phyloP scores from a whole-genome alignment of 1,284 basidiomycete genomes.

The Ceratobasidium theobromae region DNA sequence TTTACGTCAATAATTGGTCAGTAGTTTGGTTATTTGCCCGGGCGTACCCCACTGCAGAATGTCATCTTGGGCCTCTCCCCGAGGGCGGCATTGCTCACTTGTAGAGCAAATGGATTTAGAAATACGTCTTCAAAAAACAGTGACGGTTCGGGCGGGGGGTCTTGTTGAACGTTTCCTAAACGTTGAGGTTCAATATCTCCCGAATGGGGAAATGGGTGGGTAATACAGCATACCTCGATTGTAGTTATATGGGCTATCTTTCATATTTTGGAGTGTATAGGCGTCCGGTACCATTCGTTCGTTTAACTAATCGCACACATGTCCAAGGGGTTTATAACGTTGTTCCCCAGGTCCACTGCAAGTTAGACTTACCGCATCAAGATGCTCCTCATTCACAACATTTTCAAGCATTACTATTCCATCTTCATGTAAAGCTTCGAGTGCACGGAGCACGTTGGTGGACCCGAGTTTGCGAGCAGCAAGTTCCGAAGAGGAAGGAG shows the following conservation, averaged over 20 bases:
- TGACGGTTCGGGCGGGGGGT: conserved; percentile 24
- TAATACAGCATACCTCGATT: background rate
- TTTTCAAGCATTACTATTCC: conserved; percentile 30
- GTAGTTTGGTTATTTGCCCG: background rate
- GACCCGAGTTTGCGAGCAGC: conserved; percentile 15
- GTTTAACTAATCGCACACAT: conserved; percentile 2
- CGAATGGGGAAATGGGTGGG: background rate
- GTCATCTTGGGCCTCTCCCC: conserved; percentile 32
- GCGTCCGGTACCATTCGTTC: conserved; percentile 29
- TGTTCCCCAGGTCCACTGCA: no score
- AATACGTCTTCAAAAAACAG: conserved; percentile 32
- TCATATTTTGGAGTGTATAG: conserved; percentile 7
- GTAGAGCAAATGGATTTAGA: conserved; percentile 31
- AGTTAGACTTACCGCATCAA: conserved; percentile 20
- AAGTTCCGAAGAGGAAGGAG: conserved; percentile 3
- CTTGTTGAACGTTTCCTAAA: conserved; percentile 33
- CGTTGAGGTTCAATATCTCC: background rate
- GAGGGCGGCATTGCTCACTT: conserved; percentile 28
- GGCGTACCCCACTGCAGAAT: conserved; percentile 31
- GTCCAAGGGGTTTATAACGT: background rate
- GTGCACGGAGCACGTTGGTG: conserved; percentile 8
- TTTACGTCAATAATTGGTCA: background rate
- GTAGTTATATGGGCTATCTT: conserved; percentile 21
- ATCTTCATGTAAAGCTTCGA: conserved; percentile 30
- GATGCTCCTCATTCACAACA: conserved; percentile 20